Evolutionary conservation across 345 rosid species (phyloP).

Genomic region (Murraya paniculata): DNA sequence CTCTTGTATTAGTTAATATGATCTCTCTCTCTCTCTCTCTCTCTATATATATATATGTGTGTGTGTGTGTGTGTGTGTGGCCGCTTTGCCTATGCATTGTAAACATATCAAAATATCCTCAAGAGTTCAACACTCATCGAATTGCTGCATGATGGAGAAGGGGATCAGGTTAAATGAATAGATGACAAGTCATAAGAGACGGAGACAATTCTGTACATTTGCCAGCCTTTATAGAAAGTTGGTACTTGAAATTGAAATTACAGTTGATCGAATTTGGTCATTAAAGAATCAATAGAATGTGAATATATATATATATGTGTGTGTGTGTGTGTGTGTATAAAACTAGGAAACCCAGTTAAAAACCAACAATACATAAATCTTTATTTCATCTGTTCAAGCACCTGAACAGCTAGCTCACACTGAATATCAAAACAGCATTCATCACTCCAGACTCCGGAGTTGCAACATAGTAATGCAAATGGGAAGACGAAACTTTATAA

Average conservation of each 20-base stretch:
- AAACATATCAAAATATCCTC: background rate
- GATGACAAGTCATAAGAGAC: background rate
- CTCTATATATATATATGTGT: too few species aligned
- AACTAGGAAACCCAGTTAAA: background rate
- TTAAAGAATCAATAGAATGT: conserved; percentile 22
- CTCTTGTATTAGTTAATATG: background rate
- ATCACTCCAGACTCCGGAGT: conserved; percentile 9
- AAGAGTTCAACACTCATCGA: background rate
- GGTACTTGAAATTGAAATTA: background rate
- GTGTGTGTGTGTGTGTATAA: background rate
- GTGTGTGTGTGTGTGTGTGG: too few species aligned
- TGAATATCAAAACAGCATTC: background rate
- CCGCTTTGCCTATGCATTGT: too few species aligned
- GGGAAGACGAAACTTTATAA: background rate
- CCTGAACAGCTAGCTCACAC: conserved; percentile 18
- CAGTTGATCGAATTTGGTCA: background rate
- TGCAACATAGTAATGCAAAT: conserved; percentile 3
- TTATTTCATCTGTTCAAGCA: conserved; percentile 23
- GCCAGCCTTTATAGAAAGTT: background rate
- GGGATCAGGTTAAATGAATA: too few species aligned
- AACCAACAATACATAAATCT: conserved; percentile 10
- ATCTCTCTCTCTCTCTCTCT: too few species aligned
- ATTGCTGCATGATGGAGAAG: background rate
- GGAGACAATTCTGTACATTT: background rate
- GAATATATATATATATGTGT: background rate